Evolutionary conservation across 2,329 filamentous ascomycete species (phyloP).

Genomic region (Paramyrothecium sp.): DNA sequence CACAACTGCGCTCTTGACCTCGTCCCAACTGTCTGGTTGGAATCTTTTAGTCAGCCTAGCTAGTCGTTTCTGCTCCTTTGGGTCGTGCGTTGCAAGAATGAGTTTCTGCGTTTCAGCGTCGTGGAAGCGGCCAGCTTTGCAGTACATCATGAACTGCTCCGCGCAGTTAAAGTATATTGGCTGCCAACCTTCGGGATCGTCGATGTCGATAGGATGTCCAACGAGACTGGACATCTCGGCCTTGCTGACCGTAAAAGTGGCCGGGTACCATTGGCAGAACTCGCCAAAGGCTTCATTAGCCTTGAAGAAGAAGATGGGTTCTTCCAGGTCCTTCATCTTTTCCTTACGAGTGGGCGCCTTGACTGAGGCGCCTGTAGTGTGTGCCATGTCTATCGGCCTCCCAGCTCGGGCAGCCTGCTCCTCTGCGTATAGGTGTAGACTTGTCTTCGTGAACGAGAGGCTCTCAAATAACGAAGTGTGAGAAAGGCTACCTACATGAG

Average conservation of each 20-base stretch:
- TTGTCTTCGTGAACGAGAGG: no score
- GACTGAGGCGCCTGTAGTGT: no score
- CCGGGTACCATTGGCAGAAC: slow-evolving; percentile 33
- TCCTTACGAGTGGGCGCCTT: no score
- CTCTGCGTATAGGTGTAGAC: no score
- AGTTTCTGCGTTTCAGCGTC: slow-evolving; percentile 19
- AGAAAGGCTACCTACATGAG: no score
- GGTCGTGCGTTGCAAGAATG: slow-evolving; percentile 21
- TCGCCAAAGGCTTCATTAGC: slow-evolving; percentile 25
- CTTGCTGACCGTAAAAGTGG: slow-evolving; percentile 24
- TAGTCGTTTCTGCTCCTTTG: slow-evolving; percentile 27
- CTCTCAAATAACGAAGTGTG: no score
- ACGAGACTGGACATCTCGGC: slow-evolving; percentile 23
- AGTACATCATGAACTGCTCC: slow-evolving; percentile 42
- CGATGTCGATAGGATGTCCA: slow-evolving; percentile 16
- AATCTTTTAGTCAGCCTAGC: slow-evolving; percentile 24
- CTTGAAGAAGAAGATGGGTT: slow-evolving; percentile 28
- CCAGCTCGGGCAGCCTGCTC: no score
- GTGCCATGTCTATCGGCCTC: no score
- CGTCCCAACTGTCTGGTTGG: slow-evolving; percentile 23
- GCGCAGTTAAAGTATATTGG: slow-evolving; percentile 29
- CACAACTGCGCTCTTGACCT: slow-evolving; percentile 27
- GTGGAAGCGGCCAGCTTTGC: slow-evolving; percentile 34
- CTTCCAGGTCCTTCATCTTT: background rate
- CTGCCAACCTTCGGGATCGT: slow-evolving; percentile 5